Base-by-base conservation (phyloP, 441 rosid genomes). In the Croton setiger region DNA sequence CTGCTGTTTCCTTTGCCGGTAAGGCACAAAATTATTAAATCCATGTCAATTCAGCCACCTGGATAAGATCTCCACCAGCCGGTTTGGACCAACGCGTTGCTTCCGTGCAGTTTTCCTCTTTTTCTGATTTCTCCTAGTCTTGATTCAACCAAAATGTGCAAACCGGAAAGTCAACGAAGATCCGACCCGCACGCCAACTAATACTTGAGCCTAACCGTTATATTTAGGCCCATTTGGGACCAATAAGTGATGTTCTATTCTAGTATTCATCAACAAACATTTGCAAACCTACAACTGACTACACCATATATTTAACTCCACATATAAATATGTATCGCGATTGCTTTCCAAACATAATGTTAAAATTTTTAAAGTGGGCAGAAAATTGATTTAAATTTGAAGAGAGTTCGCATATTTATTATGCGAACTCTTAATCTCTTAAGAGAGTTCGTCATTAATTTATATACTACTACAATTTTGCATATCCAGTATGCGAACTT, bases 1-100 rank as follows among this genome's bases (percentile, higher is more conserved):
- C 31, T 27, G 31, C 31, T 27, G 31, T 72, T 84, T 84, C 41
- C 87, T 85, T 84, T 63, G 60, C 61, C 45, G 54, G 66, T 66
- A 87, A 84, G 88, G 67, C 75, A 84, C 51, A 13, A 66, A 20
- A 55, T 23, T 31, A 20, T 57, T 56, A 63, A 14, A 1, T 17
- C 0, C 33, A 21, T n/a, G 20, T 66, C 31, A 61, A 48, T 48
- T 5, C 52, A 15, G 52, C 17, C 17, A 48, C 17, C 36, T 27
- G 17, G 53, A 44, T 45, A 31, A 57, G 14, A 14, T 1, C 54
- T 55, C 63, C n/a, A 31, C 31, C 41, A 27, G 17, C 17, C 60
- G 48, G 69, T 13, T 52, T 21, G 39, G 69, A 17, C 60, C 69
- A 60, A 66, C 60, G 13, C 37, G 60, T 3, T 37, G 54, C 45